A percentile compares a stretch with the other conserved stretches of the same genome.
phyloP scores from a whole-genome alignment of 192 early-diverging fungal genomes.

The Coemansia aciculifera region DNA sequence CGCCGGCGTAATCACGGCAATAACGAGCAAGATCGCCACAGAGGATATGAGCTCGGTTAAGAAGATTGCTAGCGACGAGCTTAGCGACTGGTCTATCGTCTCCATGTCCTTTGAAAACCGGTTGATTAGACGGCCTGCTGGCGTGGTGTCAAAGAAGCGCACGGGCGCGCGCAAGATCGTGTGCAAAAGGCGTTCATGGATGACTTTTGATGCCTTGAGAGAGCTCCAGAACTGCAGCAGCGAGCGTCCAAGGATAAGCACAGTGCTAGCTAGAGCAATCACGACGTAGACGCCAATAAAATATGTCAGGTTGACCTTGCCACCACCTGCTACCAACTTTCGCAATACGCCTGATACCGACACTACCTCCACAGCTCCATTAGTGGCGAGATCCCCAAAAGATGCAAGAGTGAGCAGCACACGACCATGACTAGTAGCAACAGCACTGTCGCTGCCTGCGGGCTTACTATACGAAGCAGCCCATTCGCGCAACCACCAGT shows the following conservation, averaged over 20 bases:
- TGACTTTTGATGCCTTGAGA: conserved; percentile 32
- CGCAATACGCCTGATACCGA: conserved; percentile 35
- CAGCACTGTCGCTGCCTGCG: background rate
- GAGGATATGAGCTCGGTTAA: conserved; percentile 43
- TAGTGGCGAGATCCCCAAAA: background rate
- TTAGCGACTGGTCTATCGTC: conserved; percentile 77
- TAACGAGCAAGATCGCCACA: conserved; percentile 49
- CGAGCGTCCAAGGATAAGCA: conserved; percentile 35
- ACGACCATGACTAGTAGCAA: background rate
- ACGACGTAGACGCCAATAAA: conserved; percentile 71
- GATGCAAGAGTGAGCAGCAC: background rate
- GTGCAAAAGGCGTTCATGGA: conserved; percentile 48
- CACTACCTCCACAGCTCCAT: background rate
- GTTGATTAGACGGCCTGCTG: conserved; percentile 82
- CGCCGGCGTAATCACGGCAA: conserved; percentile 52
- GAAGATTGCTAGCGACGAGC: conserved; percentile 60
- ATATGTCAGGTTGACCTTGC: conserved; percentile 61
- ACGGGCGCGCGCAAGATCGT: conserved; percentile 61
- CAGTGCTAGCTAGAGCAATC: conserved; percentile 34
- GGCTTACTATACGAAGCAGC: conserved; percentile 37
- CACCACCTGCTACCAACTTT: conserved; percentile 74
- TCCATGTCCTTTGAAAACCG: conserved; percentile 84
- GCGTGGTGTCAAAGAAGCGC: conserved; percentile 71
- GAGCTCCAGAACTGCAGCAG: conserved; percentile 51
- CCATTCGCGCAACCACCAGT: conserved; percentile 57